A percentile compares a stretch with the other conserved stretches of the same genome.
These are phyloP conservation scores for Puccinia novopanici DNA, from an alignment of 1,284 basidiomycete genomes.

Conservation along the genomic window DNA sequence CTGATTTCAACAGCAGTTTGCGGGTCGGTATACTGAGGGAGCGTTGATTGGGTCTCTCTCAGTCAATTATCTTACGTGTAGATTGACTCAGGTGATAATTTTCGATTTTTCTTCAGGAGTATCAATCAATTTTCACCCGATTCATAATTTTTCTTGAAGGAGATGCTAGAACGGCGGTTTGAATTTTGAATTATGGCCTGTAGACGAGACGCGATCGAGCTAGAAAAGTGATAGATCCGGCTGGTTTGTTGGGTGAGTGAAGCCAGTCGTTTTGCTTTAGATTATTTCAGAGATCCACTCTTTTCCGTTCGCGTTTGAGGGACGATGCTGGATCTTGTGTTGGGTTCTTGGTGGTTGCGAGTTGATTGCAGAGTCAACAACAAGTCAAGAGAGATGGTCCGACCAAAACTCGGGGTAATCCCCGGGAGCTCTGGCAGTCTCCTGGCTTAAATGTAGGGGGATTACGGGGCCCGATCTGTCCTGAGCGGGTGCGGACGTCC, in stretches of 20 bases:
- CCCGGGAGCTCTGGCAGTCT: no score
- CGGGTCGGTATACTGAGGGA: background rate
- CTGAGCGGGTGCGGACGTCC: no score
- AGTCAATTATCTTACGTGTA: background rate
- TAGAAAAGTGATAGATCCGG: background rate
- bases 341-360: no score
- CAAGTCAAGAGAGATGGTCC: no score
- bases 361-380: no score
- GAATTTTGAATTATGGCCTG: background rate
- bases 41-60: background rate
- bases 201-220: background rate
- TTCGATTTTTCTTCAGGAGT: background rate
- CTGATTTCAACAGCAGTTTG: background rate
- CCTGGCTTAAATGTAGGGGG: no score
- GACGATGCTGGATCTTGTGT: no score
- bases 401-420: no score
- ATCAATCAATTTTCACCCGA: background rate
- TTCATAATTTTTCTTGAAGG: background rate
- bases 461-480: no score
- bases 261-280: no score
- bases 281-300: no score
- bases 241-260: background rate
- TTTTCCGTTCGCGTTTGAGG: no score
- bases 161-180: background rate
- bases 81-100: background rate